Conservation (phyloP, 495 filamentous ascomycete species). For the Penicillium dipodomyicola region DNA sequence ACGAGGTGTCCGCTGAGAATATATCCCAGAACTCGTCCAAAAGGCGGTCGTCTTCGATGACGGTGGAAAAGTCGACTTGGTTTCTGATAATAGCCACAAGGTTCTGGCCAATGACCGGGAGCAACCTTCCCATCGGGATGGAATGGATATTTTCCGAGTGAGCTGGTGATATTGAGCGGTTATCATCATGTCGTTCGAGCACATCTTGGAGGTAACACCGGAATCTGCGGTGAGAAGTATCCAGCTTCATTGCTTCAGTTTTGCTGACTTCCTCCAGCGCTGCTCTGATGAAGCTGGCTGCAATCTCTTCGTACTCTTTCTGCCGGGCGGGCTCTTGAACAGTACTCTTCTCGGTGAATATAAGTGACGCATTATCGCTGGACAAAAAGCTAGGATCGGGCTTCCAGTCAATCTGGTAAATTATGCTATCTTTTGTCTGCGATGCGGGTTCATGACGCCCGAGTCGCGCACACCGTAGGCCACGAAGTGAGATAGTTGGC, state of each 20-base stretch:
- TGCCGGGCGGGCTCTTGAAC: background rate
- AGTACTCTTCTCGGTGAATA: background rate
- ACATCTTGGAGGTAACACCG: constrained; percentile 2
- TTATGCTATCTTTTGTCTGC: constrained; percentile 4
- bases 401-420: constrained; percentile 26
- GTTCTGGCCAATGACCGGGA: constrained; percentile 7
- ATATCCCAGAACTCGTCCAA: constrained; percentile 13
- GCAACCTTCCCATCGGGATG: background rate
- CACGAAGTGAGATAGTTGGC: constrained; percentile 16
- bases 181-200: background rate
- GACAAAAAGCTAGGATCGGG: constrained; percentile 19
- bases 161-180: background rate
- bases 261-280: constrained; percentile 1
- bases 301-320: background rate
- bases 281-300: background rate
- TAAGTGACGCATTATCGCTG: background rate
- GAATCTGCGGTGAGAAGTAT: constrained; percentile 4
- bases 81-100: constrained; percentile 12
- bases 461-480: constrained; percentile 21
- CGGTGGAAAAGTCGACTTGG: constrained; percentile 22
- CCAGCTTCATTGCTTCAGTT: background rate
- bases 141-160: background rate
- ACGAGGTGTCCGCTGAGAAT: constrained; percentile 1
- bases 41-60: background rate
- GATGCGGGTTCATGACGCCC: background rate